Evolutionary conservation across 2,329 filamentous ascomycete genomes (phyloP).

Genomic region (Hawksworthiomyces lignivorus): DNA sequence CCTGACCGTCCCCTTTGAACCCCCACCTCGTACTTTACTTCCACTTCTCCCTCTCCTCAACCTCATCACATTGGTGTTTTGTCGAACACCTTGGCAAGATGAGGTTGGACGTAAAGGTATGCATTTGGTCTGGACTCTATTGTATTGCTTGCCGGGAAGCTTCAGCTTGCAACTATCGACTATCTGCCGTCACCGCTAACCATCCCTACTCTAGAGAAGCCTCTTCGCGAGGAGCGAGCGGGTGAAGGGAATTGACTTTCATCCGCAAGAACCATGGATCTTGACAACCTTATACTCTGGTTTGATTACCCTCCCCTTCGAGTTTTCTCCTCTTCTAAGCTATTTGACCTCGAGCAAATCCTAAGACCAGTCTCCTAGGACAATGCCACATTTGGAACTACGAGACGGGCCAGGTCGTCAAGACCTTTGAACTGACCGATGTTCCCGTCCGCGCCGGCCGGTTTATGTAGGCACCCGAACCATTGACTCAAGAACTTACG

Average conservation of each 20-base stretch:
- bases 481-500: no score
- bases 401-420: slow-evolving; percentile 92
- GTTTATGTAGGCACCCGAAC: slow-evolving; percentile 64
- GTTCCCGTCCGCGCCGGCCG: slow-evolving; percentile 94
- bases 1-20: neutral
- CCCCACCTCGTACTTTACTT: neutral
- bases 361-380: slow-evolving; percentile 40
- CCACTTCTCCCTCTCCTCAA: neutral
- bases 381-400: slow-evolving; percentile 99
- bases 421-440: slow-evolving; percentile 98
- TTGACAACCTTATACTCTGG: slow-evolving; percentile 93
- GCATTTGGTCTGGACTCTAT: no score
- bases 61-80: neutral
- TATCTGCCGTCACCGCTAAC: neutral
- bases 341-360: neutral
- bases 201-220: slow-evolving; percentile 12
- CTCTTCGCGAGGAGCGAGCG: slow-evolving; percentile 18
- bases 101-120: neutral
- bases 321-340: neutral
- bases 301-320: slow-evolving; percentile 33
- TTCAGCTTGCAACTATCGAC: no score
- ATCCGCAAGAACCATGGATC: slow-evolving; percentile 18
- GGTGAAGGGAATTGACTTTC: slow-evolving; percentile 19
- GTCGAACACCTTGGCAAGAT: no score
- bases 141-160: no score